Evolutionary conservation across 2,329 filamentous ascomycete species (phyloP).

Genomic region (Fusarium setosum): DNA sequence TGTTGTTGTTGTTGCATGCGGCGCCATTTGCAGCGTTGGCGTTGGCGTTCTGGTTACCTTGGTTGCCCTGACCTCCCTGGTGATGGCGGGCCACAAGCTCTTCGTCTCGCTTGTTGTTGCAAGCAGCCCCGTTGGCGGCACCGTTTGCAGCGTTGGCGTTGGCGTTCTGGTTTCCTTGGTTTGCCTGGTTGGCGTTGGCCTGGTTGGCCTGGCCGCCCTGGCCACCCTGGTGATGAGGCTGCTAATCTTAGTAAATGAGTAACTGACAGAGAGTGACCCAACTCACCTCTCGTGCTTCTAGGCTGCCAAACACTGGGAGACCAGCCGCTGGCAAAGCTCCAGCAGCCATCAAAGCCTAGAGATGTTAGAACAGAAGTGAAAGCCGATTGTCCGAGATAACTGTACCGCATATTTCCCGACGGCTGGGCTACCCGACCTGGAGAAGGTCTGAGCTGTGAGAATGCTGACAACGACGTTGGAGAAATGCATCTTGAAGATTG

Average conservation of each 20-base stretch:
- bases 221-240: conserved; percentile 3
- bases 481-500: conserved; percentile 10
- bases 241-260: neutral
- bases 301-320: conserved; percentile 14
- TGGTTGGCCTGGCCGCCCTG: neutral
- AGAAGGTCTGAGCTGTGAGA: conserved; percentile 20
- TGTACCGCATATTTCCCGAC: conserved; percentile 15
- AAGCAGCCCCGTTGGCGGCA: neutral
- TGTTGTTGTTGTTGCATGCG: too few species aligned
- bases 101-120: neutral
- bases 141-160: neutral
- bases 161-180: neutral
- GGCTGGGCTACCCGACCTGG: neutral
- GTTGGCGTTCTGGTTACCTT: neutral
- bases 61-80: neutral
- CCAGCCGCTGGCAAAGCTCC: conserved; percentile 13
- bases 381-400: neutral
- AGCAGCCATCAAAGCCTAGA: conserved; percentile 18
- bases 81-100: too few species aligned
- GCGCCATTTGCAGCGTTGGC: too few species aligned
- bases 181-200: neutral
- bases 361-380: neutral
- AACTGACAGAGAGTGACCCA: rapidly evolving
- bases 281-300: conserved; percentile 12
- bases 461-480: conserved; percentile 21